Percentiles rank a stretch among this genome's conserved stretches.
phyloP scores from a whole-genome alignment of 164 flowering plant species.

The Kingdonia uniflora region DNA sequence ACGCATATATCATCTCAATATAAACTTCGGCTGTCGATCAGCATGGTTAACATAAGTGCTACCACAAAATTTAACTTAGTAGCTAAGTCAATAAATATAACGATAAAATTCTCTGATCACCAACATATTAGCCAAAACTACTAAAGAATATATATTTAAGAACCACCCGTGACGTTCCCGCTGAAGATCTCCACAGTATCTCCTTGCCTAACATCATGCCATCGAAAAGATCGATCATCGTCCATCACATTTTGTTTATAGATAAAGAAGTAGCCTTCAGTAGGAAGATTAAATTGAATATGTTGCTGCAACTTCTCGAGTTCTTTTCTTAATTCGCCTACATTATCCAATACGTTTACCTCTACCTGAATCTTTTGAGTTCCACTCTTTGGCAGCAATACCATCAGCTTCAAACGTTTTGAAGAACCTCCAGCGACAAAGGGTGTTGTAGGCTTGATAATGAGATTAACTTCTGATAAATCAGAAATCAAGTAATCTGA shows the following conservation, averaged over 20 bases:
- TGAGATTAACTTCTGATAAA: constrained; percentile 31
- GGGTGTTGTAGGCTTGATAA: constrained; percentile 9
- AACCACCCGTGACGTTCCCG: not conserved
- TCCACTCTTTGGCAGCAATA: constrained; percentile 37
- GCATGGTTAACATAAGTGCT: too few species aligned
- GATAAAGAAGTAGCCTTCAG: constrained; percentile 67
- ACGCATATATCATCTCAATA: too few species aligned
- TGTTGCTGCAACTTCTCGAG: constrained; percentile 33
- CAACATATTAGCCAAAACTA: too few species aligned
- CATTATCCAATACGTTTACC: constrained; percentile 44
- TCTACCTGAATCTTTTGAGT: constrained; percentile 53
- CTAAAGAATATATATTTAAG: too few species aligned
- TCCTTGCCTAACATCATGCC: constrained; percentile 59
- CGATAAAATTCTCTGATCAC: too few species aligned
- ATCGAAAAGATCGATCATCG: constrained; percentile 39
- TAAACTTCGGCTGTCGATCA: too few species aligned
- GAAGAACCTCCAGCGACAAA: not conserved
- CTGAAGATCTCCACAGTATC: constrained; percentile 61
- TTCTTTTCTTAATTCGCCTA: constrained; percentile 52
- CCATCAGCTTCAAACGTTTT: constrained; percentile 47
- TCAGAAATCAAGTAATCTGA: constrained; percentile 30
- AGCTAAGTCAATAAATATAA: too few species aligned
- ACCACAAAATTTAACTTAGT: too few species aligned
- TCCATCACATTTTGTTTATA: constrained; percentile 77
- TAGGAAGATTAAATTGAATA: constrained; percentile 37